Conservation (phyloP, 257 asterid species). For the Handroanthus guayacan region DNA sequence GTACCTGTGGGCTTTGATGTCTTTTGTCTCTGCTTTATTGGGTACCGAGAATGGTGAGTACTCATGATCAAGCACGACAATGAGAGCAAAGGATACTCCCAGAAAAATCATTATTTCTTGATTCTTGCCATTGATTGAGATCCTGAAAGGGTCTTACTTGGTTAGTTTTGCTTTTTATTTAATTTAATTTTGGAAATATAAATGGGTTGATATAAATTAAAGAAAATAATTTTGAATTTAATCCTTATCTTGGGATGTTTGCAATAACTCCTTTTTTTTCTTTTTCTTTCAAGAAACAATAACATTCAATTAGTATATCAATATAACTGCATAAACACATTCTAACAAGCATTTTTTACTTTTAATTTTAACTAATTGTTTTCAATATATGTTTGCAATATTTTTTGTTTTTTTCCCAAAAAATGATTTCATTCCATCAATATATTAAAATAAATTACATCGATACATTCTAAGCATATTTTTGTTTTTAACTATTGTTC, state of each 20-base stretch:
- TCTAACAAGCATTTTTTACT: too few species aligned
- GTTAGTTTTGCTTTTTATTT: background rate
- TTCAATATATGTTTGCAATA: too few species aligned
- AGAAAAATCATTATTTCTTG: background rate
- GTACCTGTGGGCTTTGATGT: conserved; percentile 29
- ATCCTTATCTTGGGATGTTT: background rate
- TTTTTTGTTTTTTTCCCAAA: too few species aligned
- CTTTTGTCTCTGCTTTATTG: conserved; percentile 50
- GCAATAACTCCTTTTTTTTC: background rate
- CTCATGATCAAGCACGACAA: conserved; percentile 43
- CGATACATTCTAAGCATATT: too few species aligned
- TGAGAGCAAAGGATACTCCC: background rate
- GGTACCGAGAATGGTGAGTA: conserved; percentile 41
- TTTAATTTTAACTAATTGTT: too few species aligned
- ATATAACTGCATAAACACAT: too few species aligned
- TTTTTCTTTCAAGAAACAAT: background rate
- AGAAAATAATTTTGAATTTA: background rate
- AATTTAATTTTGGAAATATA: background rate
- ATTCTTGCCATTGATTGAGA: background rate
- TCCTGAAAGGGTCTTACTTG: background rate
- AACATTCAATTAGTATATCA: too few species aligned
- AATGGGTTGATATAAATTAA: background rate
- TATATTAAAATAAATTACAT: too few species aligned
- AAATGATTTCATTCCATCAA: too few species aligned
- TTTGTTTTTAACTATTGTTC: too few species aligned